phyloP scores from a whole-genome alignment of 164 flowering plant genomes.

The Stephania japonica region DNA sequence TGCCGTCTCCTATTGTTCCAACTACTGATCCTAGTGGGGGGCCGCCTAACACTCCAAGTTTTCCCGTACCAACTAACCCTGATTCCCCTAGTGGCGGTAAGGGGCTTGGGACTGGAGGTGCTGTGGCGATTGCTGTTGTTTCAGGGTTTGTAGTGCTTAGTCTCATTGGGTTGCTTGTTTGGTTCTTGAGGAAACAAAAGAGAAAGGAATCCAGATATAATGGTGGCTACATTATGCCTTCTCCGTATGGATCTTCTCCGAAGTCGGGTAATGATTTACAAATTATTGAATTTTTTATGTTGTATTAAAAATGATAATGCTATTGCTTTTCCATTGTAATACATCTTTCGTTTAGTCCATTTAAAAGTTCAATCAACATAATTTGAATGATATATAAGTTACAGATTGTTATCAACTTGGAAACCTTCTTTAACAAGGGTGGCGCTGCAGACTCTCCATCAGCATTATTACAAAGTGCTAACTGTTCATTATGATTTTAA shows the following conservation, averaged over 20 bases:
- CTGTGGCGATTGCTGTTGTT: conserved; percentile 32
- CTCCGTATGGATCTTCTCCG: conserved; percentile 41
- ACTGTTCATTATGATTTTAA: not conserved
- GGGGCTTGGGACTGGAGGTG: conserved; percentile 26
- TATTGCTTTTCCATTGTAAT: not conserved
- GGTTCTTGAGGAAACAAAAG: conserved; percentile 41
- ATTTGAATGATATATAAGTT: too few relatives aligned
- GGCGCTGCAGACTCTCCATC: not conserved
- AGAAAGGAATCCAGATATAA: conserved; percentile 31
- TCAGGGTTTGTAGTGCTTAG: conserved; percentile 31
- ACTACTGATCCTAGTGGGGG: conserved; percentile 1
- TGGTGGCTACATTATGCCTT: conserved; percentile 47
- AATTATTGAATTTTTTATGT: not conserved
- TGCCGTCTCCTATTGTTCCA: conserved; percentile 10
- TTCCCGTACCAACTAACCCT: conserved; percentile 13
- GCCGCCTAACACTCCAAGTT: not conserved
- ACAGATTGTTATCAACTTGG: not conserved
- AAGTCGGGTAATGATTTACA: conserved; percentile 39
- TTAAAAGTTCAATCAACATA: not conserved
- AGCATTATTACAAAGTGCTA: not conserved
- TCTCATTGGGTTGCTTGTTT: conserved; percentile 32
- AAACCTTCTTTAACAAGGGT: not conserved
- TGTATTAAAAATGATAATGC: not conserved
- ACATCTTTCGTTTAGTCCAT: not conserved
- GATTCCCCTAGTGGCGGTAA: conserved; percentile 17